Base-by-base conservation (phyloP, 106 monocot species). In the Platanthera zijinensis region DNA sequence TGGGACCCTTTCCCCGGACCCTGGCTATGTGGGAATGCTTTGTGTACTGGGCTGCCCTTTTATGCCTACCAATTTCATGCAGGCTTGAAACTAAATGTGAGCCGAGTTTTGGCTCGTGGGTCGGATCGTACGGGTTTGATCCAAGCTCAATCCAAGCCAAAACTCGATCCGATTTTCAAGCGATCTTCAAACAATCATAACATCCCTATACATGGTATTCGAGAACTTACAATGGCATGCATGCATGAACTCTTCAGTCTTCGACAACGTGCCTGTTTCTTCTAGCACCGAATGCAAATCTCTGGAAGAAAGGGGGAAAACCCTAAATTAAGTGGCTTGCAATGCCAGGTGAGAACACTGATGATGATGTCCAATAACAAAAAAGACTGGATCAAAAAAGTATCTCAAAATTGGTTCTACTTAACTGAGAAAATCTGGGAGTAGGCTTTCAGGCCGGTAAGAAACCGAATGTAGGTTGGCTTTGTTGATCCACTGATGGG, bases 371-470 rank as follows among this genome's bases (percentile, higher is more conserved):
- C 8, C 52, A 52, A 52, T 52, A 13, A 9, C 13, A 11, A 52
- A 52, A 59, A n/a, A n/a, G 18, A 5, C 7, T 13, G 12, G 62
- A 68, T 13, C 2, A 74, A 25, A 78, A 39, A 46, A n/a, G 6
- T 10, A 12, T 13, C 49, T 18, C 9, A 49, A 59, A 15, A 59
- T 18, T 15, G n/a, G 1, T 3, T 45, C 59, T 78, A 79, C 73
- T 75, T 81, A 85, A 97, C 91, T 83, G 97, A 93, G 83, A 94
- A 97, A 56, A 97, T 97, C 77, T 92, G 89, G 39, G 96, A 93
- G 79, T 97, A 97, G 57, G 96, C 96, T 86, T 91, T 97, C 71
- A 97, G 79, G 77, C 96, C 96, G 6, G 96, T 93, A 53, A 97
- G 91, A 75, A 93, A 97, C 61, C 90, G 87, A 49, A 97, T 89